Evolutionary conservation across 2,329 filamentous ascomycete species (phyloP), one percentile per base, ranked within the genome.

Genomic region (Exophiala bonariae): DNA sequence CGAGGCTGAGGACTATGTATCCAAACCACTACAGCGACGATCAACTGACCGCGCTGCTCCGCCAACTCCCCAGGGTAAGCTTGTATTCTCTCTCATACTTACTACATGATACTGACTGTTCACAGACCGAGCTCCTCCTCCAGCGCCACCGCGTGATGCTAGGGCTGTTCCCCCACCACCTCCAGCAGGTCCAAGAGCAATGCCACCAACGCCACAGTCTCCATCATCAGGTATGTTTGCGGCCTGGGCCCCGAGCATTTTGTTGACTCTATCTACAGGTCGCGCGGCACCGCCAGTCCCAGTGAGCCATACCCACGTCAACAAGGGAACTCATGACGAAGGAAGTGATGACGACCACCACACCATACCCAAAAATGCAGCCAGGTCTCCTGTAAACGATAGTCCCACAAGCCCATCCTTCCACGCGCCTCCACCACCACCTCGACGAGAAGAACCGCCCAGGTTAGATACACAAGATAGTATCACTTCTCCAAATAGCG

Each of bases 61-160:
- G 26, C 72, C 67, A 10, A 66, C 72, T 32, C 69, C 75, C 45
- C 75, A 78, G 64, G 76, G 79, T 81, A 74, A 71, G 71, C 44
- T 23, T 16, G 13, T 30, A 8, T 14, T 14, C n/a, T 8, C 17
- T 23, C 35, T 32, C 16, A 37, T 40, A 37, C 23, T 10, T 11
- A 41, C 18, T 41, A 16, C 31, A n/a, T n/a, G n/a, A n/a, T n/a
- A 41, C 48, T 50, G 22, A 39, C 37, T 11, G 8, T 33, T 16
- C 34, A 32, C 38, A 78, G 76, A 70, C 55, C 74, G 73, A 35
- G 60, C 71, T 31, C 64, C 63, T 32, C 71, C 74, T 37, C 65
- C 67, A 19, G 69, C 71, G 35, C 74, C 73, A 13, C 62, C 68
- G 17, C 56, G 64, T 33, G 65, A 68, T 23, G 65, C 68, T 41